These are phyloP conservation scores for Neoboletus subvelutipes DNA, from an alignment of 768 basidiomycete genomes.

Conservation along the genomic window DNA sequence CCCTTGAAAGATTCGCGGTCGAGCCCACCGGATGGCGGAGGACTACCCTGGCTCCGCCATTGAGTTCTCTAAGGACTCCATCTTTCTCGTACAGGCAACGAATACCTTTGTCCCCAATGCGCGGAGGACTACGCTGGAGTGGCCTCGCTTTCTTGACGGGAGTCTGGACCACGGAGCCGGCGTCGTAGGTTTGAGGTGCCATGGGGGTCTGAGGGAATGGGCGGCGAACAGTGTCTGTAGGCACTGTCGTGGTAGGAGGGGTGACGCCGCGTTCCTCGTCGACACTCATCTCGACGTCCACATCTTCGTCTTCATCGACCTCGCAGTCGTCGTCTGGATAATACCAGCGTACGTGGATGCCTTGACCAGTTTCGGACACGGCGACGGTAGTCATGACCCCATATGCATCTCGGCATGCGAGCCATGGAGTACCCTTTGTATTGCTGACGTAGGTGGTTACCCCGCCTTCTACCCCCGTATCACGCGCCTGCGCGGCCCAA, in stretches of 20 bases:
- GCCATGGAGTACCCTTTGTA: constrained; percentile 8
- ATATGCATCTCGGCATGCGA: constrained; percentile 20
- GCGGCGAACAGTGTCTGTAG: not conserved
- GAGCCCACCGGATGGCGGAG: constrained; percentile 23
- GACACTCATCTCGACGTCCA: constrained; percentile 7
- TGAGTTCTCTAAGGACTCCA: constrained; percentile 10
- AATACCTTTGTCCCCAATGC: constrained; percentile 31
- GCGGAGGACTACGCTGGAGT: constrained; percentile 28
- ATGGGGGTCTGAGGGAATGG: constrained; percentile 23
- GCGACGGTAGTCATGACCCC: constrained; percentile 13
- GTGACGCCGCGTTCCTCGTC: constrained; percentile 22
- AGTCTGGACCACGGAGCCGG: constrained; percentile 32
- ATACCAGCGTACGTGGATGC: constrained; percentile 21
- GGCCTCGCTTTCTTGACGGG: constrained; percentile 29
- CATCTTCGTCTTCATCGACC: constrained; percentile 7
- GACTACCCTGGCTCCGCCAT: constrained; percentile 19
- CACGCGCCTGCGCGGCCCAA: not conserved
- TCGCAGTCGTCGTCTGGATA: constrained; percentile 11
- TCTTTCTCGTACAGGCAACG: constrained; percentile 19
- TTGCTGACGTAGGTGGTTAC: not conserved
- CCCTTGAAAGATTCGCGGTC: constrained; percentile 24
- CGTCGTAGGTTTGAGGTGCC: constrained; percentile 20
- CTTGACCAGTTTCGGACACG: constrained; percentile 24
- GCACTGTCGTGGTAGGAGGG: not conserved
- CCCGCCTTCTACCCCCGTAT: not conserved